A percentile compares a stretch with the other conserved stretches of the same genome.
Evolutionary conservation across 805 yeast species (phyloP).

Genomic region (Starmera amethionina): DNA sequence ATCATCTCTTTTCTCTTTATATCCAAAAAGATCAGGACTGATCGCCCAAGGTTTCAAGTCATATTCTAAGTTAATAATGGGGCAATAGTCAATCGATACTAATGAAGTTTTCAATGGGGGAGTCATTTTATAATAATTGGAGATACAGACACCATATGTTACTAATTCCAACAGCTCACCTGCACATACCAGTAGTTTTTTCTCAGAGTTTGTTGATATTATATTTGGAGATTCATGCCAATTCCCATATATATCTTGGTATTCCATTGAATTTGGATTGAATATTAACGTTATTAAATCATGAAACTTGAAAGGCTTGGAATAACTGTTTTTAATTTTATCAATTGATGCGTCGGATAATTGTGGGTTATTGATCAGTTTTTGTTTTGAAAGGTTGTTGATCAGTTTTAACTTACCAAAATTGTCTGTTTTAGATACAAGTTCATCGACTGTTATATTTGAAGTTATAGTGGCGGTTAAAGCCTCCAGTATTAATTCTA

Average conservation of each 20-base stretch:
- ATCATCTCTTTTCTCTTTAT: conserved; percentile 27
- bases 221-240: conserved; percentile 32
- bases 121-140: conserved; percentile 31
- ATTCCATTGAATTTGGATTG: conserved; percentile 20
- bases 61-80: conserved; percentile 29
- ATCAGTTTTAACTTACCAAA: conserved; percentile 26
- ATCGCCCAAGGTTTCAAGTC: conserved; percentile 22
- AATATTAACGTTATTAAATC: background rate
- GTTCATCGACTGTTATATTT: conserved; percentile 25
- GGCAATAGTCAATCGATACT: conserved; percentile 32
- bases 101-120: conserved; percentile 17
- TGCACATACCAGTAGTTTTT: conserved; percentile 28
- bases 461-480: conserved; percentile 17
- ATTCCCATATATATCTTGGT: conserved; percentile 32
- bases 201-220: conserved; percentile 5
- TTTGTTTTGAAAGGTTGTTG: conserved; percentile 24
- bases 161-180: conserved; percentile 36
- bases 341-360: background rate
- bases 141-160: conserved; percentile 34
- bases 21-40: conserved; percentile 19
- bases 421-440: conserved; percentile 22
- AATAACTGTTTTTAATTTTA: conserved; percentile 14
- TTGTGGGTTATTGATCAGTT: conserved; percentile 11
- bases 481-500: conserved; percentile 25
- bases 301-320: background rate